These are phyloP conservation scores for Beauveria varroae DNA, from an alignment of 2,329 filamentous ascomycete genomes.

Conservation along the genomic window DNA sequence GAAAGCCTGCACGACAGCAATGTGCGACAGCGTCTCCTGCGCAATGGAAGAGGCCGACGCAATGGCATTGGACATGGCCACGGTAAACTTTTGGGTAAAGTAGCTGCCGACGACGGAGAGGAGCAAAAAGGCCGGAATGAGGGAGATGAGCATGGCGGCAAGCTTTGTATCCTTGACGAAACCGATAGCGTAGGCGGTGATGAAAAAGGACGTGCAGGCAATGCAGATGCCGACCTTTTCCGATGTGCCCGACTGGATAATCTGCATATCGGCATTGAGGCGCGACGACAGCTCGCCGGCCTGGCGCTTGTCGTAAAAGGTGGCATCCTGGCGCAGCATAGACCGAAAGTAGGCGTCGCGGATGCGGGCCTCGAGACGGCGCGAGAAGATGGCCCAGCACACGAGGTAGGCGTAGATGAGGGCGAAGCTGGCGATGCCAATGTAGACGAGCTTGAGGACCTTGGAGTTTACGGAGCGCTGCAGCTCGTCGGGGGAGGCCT, in stretches of 20 bases:
- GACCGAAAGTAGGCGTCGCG: conserved; percentile 52
- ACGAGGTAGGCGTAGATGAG: conserved; percentile 57
- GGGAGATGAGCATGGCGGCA: conserved; percentile 55
- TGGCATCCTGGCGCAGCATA: conserved; percentile 52
- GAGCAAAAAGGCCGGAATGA: conserved; percentile 55
- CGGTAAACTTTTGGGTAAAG: conserved; percentile 45
- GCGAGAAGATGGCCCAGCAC: conserved; percentile 57
- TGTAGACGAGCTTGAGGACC: conserved; percentile 54
- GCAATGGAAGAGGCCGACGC: conserved; percentile 55
- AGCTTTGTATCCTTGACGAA: conserved; percentile 57
- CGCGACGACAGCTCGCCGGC: conserved; percentile 57
- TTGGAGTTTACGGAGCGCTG: conserved; percentile 44
- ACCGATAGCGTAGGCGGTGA: conserved; percentile 59
- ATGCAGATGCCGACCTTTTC: conserved; percentile 64
- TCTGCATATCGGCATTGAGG: conserved; percentile 58
- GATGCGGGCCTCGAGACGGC: conserved; percentile 55
- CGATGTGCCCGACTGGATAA: conserved; percentile 59
- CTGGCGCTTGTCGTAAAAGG: conserved; percentile 56
- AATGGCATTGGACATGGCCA: conserved; percentile 43
- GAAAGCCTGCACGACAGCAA: conserved; percentile 57
- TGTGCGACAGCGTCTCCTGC: conserved; percentile 52
- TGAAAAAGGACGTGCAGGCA: conserved; percentile 55
- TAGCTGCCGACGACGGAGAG: conserved; percentile 49
- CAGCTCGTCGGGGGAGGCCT: conserved; percentile 20
- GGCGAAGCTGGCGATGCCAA: conserved; percentile 55